Base-by-base conservation (phyloP, 257 asterid genomes). In the Plantago elongata region DNA sequence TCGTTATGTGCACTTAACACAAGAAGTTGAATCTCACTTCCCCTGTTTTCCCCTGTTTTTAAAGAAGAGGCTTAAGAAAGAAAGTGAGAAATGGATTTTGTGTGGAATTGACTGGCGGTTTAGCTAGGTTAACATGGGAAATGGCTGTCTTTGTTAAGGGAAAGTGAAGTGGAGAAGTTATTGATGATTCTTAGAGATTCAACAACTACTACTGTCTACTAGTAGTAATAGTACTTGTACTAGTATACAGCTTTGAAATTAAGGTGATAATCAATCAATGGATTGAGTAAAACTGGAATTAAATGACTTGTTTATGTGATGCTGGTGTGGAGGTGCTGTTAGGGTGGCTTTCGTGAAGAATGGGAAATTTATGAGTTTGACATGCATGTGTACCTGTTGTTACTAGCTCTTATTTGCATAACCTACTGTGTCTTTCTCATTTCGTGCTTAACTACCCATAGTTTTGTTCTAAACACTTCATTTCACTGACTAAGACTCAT, bases 311-410 rank as follows among this genome's bases (percentile, higher is more conserved):
- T 18, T 11, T 11, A 54, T 11, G 59, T 15, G 59, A 37, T 37
- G 43, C 17, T 54, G 59, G 6, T 54, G 59, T 40, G 59, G 59
- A 18, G 59, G 40, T 54, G 59, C 59, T 54, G 59, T 54, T 27
- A 11, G 59, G 29, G 43, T 54, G 59, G 59, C n/a, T 54, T 54
- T 54, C 59, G 59, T 54, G 59, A 27, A 29, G 59, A 54, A 54
- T 54, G 59, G 43, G 11, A 54, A 54, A 54, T 40, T 18, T 16
- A 18, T 6, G 29, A 22, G 11, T 9, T 27, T 54, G 43, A 54
- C 43, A 15, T 54, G 58, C 40, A 51, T 51, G 5, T 16, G 0
- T 50, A 34, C 40, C 40, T 7, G 40, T 4, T 34, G 3, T n/a
- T n/a, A n/a, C n/a, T n/a, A n/a, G n/a, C 7, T 5, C 40, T 34